These are phyloP conservation scores for Chenopodium berlandieri DNA, from an alignment of 148 eudicot genomes.

Conservation along the genomic window DNA sequence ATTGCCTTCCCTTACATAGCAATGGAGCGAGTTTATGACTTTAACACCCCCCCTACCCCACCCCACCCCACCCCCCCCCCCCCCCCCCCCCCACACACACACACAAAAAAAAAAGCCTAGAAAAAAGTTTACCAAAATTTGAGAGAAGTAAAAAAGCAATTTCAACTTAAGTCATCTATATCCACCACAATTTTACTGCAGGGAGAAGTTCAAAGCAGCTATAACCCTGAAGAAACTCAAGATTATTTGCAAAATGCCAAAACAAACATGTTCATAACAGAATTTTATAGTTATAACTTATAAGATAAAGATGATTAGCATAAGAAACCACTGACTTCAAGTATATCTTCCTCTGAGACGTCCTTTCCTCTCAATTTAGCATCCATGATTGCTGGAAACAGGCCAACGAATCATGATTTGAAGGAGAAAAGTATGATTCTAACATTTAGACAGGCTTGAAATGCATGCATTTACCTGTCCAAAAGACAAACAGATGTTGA, in stretches of 20 bases:
- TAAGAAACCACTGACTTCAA: constrained; percentile 65
- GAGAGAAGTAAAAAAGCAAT: too few species aligned
- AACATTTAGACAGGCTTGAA: constrained; percentile 38
- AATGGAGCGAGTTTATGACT: too few species aligned
- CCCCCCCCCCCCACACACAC: too few species aligned
- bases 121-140: too few species aligned
- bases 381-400: constrained; percentile 93
- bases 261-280: background rate
- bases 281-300: constrained; percentile 1
- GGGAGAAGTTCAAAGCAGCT: constrained; percentile 3
- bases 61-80: too few species aligned
- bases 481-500: constrained; percentile 21
- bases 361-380: constrained; percentile 76
- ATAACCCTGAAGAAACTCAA: background rate
- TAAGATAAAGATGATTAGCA: constrained; percentile 13
- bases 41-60: too few species aligned
- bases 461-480: constrained; percentile 43
- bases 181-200: too few species aligned
- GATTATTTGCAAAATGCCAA: constrained; percentile 3
- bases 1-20: too few species aligned
- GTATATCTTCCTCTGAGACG: constrained; percentile 72
- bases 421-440: constrained; percentile 34
- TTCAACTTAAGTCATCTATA: too few species aligned
- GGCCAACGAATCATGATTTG: constrained; percentile 53
- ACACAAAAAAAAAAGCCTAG: too few species aligned